A percentile compares a stretch with the other conserved stretches of the same genome.
Evolutionary conservation across 495 filamentous ascomycete genomes (phyloP).

Genomic region (Penicillium atrosanguineum): DNA sequence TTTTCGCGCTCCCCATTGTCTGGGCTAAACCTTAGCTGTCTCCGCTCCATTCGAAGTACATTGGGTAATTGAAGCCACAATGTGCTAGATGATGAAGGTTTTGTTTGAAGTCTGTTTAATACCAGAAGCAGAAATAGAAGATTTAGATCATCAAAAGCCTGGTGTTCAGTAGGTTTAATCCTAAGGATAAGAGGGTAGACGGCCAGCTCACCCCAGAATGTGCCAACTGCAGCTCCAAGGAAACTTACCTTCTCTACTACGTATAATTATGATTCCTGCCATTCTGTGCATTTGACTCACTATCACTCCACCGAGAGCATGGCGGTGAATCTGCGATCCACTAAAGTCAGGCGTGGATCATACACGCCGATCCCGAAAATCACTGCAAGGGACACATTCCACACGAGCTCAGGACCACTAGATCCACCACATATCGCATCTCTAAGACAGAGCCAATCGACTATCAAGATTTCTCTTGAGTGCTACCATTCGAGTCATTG

Average conservation of each 20-base stretch:
- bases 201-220: background rate
- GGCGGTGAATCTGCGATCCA: background rate
- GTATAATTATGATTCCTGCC: background rate
- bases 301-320: background rate
- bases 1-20: background rate
- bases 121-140: too few species aligned
- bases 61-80: background rate
- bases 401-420: background rate
- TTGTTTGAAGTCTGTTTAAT: background rate
- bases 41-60: background rate
- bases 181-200: background rate
- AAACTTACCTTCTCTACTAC: background rate
- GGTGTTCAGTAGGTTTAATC: background rate
- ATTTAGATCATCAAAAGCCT: background rate
- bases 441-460: background rate
- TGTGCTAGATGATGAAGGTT: background rate
- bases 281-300: background rate
- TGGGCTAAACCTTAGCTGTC: too few species aligned
- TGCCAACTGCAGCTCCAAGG: background rate
- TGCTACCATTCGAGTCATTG: background rate
- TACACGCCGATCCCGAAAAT: background rate
- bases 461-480: background rate
- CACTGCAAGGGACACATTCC: slow-evolving; percentile 1
- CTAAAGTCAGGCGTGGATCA: background rate
- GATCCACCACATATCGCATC: background rate